Base-by-base conservation (phyloP, 192 early-diverging fungal species). In the Mortierella hygrophila region DNA sequence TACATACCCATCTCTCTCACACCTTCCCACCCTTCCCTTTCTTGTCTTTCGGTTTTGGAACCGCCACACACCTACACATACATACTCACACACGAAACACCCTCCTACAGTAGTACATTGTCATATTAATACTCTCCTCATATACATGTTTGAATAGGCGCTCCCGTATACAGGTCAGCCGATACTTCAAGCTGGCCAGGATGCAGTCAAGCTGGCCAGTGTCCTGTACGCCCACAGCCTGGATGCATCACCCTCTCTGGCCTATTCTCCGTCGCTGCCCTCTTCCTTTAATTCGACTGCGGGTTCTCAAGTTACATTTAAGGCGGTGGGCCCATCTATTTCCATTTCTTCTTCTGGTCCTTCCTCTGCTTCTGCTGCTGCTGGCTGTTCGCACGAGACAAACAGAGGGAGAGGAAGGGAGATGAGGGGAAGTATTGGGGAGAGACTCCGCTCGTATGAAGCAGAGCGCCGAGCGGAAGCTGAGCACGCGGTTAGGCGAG, bases 141-240 rank as follows among this genome's bases (percentile, higher is more conserved):
- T 52, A 21, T 52, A 3, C 16, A 29, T 42, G 29, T 37, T 76
- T 32, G 1, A 26, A 35, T 69, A 85, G 83, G 75, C 70, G 7
- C 37, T 85, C 8, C 78, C 78, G 4, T 76, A 80, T 76, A 75
- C 69, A 16, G 83, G 83, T n/a, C 83, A 85, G 32, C 74, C 83
- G 32, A 80, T 85, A 70, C 75, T 55, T 11, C 78, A 80, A 41
- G 83, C 83, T 21, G 83, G 83, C 0, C 74, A 73, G 10, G 83
- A 85, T 69, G 83, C 83, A 26, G 75, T 40, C 18, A 47, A 42
- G 1, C 46, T 85, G 42, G 83, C 83, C 35, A 77, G 80, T 68
- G 49, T 79, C 10, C 63, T 85, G 35, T 85, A 85, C 75, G 74
- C 68, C 69, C 70, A 76, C 54, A 70, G 60, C 20, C 37, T 60